Evolutionary conservation across 139 green algal genomes (phyloP), one percentile per base, ranked within the genome.

Genomic region (Picochlorum sp.): DNA sequence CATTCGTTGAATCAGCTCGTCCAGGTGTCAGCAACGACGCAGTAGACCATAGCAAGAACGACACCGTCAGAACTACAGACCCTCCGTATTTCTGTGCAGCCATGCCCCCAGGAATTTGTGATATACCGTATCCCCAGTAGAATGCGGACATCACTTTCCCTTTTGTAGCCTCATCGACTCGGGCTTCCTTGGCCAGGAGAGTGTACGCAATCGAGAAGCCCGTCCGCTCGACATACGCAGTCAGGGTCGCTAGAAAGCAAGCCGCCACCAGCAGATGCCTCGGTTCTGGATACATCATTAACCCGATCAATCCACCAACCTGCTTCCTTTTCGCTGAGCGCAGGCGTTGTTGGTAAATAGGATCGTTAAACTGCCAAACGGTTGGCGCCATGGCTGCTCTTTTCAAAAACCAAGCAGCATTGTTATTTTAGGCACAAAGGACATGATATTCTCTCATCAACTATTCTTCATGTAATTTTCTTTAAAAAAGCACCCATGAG

Each of bases 161-260:
- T 43, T 94, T 93, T 33, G 37, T 36, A 53, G 40, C 24, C 29
- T 41, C n/a, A 61, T 35, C 31, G 12, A 28, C 26, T 32, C 8
- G 6, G 6, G 70, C 79, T 33, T 75, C 49, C 33, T 86, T 83
- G 0, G 90, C 87, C 65, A 90, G 80, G 1, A 72, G 67, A 0
- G 91, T 97, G 79, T 89, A 98, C 2, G 87, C 87, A 33, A 98
- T 91, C 20, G 83, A 90, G 77, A 98, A 98, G 28, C 90, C 92
- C 2, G 89, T 81, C 3, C 92, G 81, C 71, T 98, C 92, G 20
- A 97, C 77, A 57, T 98, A 98, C 4, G 76, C 81, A 16, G 69
- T 74, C 28, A 94, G 74, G 0, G 88, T 97, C 31, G 83, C 86
- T 9, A 96, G 30, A 61, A 97, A 96, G 53, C 83, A 93, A 5